Evolutionary conservation across 106 monocot species (phyloP).

Genomic region (Vanilla planifolia): DNA sequence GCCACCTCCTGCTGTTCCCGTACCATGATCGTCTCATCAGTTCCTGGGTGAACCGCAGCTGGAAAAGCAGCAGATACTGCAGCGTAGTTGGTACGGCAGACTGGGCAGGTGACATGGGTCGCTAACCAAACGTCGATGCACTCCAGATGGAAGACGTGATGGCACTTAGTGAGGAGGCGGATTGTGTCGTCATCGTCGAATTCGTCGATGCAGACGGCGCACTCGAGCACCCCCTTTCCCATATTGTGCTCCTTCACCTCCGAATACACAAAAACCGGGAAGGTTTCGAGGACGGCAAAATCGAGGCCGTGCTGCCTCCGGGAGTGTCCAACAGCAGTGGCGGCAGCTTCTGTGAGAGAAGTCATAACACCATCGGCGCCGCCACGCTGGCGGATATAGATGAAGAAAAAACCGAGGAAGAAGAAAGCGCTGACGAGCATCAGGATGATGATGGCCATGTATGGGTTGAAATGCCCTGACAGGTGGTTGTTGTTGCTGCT

Average conservation of each 20-base stretch:
- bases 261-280: slow-evolving; percentile 81
- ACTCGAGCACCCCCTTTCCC: slow-evolving; percentile 68
- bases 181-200: slow-evolving; percentile 87
- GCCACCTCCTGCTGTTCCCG: not conserved
- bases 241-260: slow-evolving; percentile 76
- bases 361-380: not conserved
- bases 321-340: not conserved
- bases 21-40: not conserved
- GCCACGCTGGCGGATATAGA: slow-evolving; percentile 29
- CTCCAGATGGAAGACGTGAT: slow-evolving; percentile 87
- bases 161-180: slow-evolving; percentile 74
- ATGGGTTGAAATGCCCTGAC: slow-evolving; percentile 17
- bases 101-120: slow-evolving; percentile 87
- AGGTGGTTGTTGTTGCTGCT: not conserved
- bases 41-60: not conserved
- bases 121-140: slow-evolving; percentile 91
- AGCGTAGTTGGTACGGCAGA: slow-evolving; percentile 68
- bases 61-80: slow-evolving; percentile 8
- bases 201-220: slow-evolving; percentile 87
- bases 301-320: slow-evolving; percentile 23
- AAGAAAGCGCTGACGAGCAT: slow-evolving; percentile 36
- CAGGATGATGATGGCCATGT: slow-evolving; percentile 28
- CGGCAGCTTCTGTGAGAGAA: not conserved
- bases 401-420: slow-evolving; percentile 35
- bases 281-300: slow-evolving; percentile 35